Base-by-base conservation (phyloP, 192 early-diverging fungal genomes). In the Chytriomyces sp. region DNA sequence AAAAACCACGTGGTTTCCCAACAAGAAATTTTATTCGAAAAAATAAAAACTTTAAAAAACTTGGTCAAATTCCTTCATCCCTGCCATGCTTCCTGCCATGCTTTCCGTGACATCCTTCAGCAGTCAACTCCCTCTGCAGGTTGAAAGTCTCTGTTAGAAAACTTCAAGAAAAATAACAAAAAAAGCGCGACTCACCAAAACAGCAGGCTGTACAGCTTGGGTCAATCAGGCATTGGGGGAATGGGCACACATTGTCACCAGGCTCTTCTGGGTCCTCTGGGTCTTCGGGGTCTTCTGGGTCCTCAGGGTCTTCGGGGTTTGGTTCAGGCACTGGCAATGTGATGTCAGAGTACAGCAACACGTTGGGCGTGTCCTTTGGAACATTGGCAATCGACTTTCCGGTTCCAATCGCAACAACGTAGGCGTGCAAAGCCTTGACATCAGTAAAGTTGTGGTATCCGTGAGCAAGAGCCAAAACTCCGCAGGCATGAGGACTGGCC, bases 401-500 rank as follows among this genome's bases (percentile, higher is more conserved):
- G 50, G 82, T 73, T 26, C 80, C 80, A 18, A 87, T 72, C 16
- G 59, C 64, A 61, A 82, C 80, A 61, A 87, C 67, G 78, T 87
- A 85, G 23, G 64, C 74, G 13, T 82, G 78, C 9, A 85, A 72
- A 46, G 85, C 83, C 60, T 80, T 83, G 45, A 79, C 80, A 67
- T 61, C 77, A 60, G 66, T 61, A 69, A 83, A 83, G 59, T 83
- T 77, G 61, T 79, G 81, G 50, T 87, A 80, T 18, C 82, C 82
- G 59, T 79, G 69, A 48, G 80, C 82, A 26, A 86, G 89, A 26
- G 97, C 95, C 60, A 95, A 89, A 77, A 96, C 90, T 67, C 97
- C 97, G 75, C 89, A 90, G 64, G 94, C 93, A 80, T 98, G 97
- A 57, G 97, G 97, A 71, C 91, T 86, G 69, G 97, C 95, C 95